A percentile compares a stretch with the other conserved stretches of the same genome.
phyloP scores from a whole-genome alignment of 202 grass and related monocot species.

The Musa balbisiana region DNA sequence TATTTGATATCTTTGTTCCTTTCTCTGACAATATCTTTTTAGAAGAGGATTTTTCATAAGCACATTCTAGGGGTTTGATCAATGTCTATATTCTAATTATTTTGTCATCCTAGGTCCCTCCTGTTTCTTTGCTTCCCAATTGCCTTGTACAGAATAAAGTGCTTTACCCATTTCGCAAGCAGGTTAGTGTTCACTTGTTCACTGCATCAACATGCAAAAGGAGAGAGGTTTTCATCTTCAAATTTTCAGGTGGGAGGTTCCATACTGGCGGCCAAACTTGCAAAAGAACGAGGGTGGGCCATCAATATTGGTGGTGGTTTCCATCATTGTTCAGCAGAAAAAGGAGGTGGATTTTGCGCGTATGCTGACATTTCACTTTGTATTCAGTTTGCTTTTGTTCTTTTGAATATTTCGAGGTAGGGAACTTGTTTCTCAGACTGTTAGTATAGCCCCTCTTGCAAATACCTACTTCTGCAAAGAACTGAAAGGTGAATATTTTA shows the following conservation, averaged over 20 bases:
- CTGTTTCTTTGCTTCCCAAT: conserved; percentile 65
- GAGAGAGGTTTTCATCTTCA: not conserved
- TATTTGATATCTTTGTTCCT: not conserved
- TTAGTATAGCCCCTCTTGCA: conserved; percentile 15
- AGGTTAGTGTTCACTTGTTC: conserved; percentile 31
- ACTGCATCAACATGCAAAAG: not conserved
- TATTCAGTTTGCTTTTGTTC: conserved; percentile 79
- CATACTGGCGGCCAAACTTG: conserved; percentile 72
- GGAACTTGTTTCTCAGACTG: not conserved
- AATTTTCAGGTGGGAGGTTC: conserved; percentile 61
- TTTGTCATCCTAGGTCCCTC: conserved; percentile 47
- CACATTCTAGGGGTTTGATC: not conserved
- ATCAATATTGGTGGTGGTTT: conserved; percentile 92
- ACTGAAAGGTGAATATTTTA: not conserved
- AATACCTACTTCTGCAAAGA: not conserved
- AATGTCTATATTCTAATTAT: not conserved
- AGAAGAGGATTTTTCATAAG: not conserved
- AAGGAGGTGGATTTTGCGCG: conserved; percentile 77
- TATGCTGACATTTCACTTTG: conserved; percentile 78
- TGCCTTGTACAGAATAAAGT: conserved; percentile 67
- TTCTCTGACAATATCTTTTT: not conserved
- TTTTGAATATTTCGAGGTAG: conserved; percentile 61
- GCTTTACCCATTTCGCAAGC: conserved; percentile 68
- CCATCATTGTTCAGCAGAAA: conserved; percentile 78
- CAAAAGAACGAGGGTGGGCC: conserved; percentile 68